phyloP scores from a whole-genome alignment of 1,284 basidiomycete genomes.

The Bjerkandera adusta region DNA sequence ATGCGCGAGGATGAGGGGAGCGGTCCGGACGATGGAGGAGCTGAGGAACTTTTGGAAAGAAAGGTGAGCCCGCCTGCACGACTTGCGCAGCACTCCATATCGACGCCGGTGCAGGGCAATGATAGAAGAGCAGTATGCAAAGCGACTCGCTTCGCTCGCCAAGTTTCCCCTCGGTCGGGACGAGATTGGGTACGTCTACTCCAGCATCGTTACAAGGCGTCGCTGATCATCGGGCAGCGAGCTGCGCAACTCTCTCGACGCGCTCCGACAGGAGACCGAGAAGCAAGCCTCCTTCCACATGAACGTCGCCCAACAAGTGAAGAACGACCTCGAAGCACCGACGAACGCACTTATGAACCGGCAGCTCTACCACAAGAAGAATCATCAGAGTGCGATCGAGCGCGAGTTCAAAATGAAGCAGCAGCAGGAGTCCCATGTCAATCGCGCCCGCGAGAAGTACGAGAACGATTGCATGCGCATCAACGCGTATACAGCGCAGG shows the following conservation, averaged over 20 bases:
- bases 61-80: constrained; percentile 49
- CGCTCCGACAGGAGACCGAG: constrained; percentile 81
- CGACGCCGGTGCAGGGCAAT: constrained; percentile 47
- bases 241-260: constrained; percentile 75
- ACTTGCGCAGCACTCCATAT: not conserved
- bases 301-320: constrained; percentile 73
- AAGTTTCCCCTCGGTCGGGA: constrained; percentile 80
- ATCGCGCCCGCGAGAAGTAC: constrained; percentile 92
- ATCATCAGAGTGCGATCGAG: constrained; percentile 74
- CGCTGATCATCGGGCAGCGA: constrained; percentile 47
- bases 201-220: constrained; percentile 5
- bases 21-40: constrained; percentile 87
- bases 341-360: constrained; percentile 61
- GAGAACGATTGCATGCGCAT: constrained; percentile 92
- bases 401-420: constrained; percentile 88
- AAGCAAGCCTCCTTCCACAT: constrained; percentile 73
- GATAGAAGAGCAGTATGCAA: constrained; percentile 96
- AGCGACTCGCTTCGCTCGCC: constrained; percentile 80
- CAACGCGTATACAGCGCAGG: constrained; percentile 94
- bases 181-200: constrained; percentile 79
- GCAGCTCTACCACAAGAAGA: constrained; percentile 76
- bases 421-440: constrained; percentile 79
- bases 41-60: constrained; percentile 87
- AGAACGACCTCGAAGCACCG: constrained; percentile 74
- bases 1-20: constrained; percentile 84